phyloP scores from a whole-genome alignment of 345 rosid genomes.

The Arabidopsis arenosa region DNA sequence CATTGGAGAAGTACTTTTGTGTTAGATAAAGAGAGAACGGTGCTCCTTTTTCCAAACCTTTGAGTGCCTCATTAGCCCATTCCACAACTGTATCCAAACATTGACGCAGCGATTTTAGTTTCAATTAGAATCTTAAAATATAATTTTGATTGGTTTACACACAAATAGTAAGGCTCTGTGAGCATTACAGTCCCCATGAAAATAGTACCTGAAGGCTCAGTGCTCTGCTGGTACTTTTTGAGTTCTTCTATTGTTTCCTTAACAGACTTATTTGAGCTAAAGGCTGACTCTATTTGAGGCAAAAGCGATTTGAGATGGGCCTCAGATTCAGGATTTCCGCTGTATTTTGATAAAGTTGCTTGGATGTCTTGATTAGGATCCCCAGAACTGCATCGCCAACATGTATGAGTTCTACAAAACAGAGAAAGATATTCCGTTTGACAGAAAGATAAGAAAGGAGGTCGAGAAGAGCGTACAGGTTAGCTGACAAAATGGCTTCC shows the following conservation, averaged over 20 bases:
- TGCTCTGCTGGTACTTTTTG: conserved; percentile 57
- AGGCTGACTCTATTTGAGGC: conserved; percentile 72
- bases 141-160: not conserved
- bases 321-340: conserved; percentile 64
- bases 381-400: conserved; percentile 54
- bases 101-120: not conserved
- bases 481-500: conserved; percentile 64
- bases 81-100: conserved; percentile 54
- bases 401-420: conserved; percentile 2
- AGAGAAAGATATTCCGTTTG: not conserved
- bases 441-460: not conserved
- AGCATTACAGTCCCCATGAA: not conserved
- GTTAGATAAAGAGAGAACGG: conserved; percentile 86
- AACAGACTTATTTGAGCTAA: conserved; percentile 60
- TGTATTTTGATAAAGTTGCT: conserved; percentile 58
- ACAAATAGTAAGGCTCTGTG: not conserved
- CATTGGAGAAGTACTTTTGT: conserved; percentile 62
- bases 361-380: conserved; percentile 67
- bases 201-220: conserved; percentile 61
- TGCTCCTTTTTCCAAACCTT: conserved; percentile 76
- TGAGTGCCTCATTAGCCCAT: conserved; percentile 85
- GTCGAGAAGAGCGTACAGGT: conserved; percentile 52
- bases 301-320: conserved; percentile 63
- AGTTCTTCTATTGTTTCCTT: conserved; percentile 69
- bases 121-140: not conserved